These are phyloP conservation scores for Adansonia rubrostipa DNA, from an alignment of 441 rosid species.

Conservation along the genomic window DNA sequence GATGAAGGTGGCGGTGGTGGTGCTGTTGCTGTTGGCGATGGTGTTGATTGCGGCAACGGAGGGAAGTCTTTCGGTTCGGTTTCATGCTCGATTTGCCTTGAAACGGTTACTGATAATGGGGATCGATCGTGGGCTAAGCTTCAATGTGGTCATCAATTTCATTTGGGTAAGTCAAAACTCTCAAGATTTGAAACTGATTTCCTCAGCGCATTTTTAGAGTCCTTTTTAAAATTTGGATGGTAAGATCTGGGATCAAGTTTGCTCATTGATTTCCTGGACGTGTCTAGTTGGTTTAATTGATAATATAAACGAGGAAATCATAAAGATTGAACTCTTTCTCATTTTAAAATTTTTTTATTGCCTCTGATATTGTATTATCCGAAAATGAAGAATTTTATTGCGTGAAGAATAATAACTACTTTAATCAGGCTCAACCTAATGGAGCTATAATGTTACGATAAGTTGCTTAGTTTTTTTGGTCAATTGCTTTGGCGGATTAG, in stretches of 20 bases:
- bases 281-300: neutral
- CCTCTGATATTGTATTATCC: neutral
- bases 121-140: conserved; percentile 98
- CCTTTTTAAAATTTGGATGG: conserved; percentile 17
- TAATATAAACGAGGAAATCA: neutral
- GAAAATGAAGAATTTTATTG: conserved; percentile 4
- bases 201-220: conserved; percentile 12
- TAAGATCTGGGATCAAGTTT: conserved; percentile 52
- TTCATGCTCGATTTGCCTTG: conserved; percentile 96
- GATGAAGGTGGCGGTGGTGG: conserved; percentile 53
- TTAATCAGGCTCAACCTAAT: neutral
- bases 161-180: conserved; percentile 61
- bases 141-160: conserved; percentile 94
- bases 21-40: conserved; percentile 21
- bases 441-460: neutral
- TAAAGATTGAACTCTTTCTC: neutral
- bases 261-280: conserved; percentile 20
- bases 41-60: conserved; percentile 43
- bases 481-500: neutral
- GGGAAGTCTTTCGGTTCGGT: conserved; percentile 60
- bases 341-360: neutral
- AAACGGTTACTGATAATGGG: conserved; percentile 67
- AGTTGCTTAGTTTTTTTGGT: neutral
- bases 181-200: neutral
- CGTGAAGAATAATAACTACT: neutral